phyloP scores from a whole-genome alignment of 305 asterid species.

The Petunia hybrid region DNA sequence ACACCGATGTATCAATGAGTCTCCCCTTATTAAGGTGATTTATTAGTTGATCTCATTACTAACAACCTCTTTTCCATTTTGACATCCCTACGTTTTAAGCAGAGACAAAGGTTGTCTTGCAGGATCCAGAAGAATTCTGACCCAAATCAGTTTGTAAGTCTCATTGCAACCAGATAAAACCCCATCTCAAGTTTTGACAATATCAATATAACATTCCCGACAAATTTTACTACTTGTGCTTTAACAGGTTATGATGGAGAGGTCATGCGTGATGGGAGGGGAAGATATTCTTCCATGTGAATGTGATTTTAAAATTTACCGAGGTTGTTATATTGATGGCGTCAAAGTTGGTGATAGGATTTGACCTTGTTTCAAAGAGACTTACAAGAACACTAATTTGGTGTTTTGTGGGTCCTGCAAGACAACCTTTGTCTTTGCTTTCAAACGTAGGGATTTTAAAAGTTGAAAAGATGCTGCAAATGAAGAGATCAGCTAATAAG shows the following conservation, averaged over 20 bases:
- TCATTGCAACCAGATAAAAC: too few relatives aligned
- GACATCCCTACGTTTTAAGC: too few relatives aligned
- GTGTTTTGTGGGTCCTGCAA: constrained; percentile 50
- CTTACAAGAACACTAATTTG: constrained; percentile 75
- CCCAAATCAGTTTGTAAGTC: too few relatives aligned
- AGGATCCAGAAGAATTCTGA: too few relatives aligned
- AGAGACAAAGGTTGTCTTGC: too few relatives aligned
- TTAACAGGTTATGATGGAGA: constrained; percentile 92
- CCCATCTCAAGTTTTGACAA: too few relatives aligned
- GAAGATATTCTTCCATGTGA: constrained; percentile 95
- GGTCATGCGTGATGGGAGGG: constrained; percentile 90
- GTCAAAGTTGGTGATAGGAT: constrained; percentile 80
- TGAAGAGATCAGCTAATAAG: constrained; percentile 80
- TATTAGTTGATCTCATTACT: too few relatives aligned
- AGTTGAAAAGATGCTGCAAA: constrained; percentile 84
- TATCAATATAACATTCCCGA: too few relatives aligned
- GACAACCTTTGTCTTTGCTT: constrained; percentile 67
- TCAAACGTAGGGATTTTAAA: constrained; percentile 72
- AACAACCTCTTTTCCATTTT: too few relatives aligned
- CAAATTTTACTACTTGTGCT: constrained; percentile 62
- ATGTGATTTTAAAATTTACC: constrained; percentile 94
- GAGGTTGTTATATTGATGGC: constrained; percentile 82
- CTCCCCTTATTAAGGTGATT: too few relatives aligned
- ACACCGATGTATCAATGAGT: too few relatives aligned
- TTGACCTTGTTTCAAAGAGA: constrained; percentile 95